Base-by-base conservation (phyloP, 805 yeast species). In the Wickerhamomyces ciferrii region DNA sequence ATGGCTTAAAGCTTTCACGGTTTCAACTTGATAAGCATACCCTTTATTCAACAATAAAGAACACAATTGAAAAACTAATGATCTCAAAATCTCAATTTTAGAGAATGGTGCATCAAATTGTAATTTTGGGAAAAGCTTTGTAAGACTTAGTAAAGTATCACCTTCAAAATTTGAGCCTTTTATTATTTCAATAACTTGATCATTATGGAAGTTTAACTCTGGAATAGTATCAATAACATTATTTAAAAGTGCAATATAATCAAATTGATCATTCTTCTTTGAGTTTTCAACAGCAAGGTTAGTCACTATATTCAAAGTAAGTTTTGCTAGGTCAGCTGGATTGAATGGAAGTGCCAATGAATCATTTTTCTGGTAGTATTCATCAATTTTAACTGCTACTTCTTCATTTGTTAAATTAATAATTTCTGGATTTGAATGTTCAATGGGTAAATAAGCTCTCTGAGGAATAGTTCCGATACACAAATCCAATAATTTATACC, bases 1-100 rank as follows among this genome's bases (percentile, higher is more conserved):
- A 6, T 73, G 69, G 71, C 87, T 83, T 2, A 91, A 69, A 20
- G 78, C 70, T 44, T 76, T 78, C 1, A 85, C 87, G 0, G 85
- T 74, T 54, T 87, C 95, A 1, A 84, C 83, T 56, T 88, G 96
- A 47, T 74, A 71, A 41, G 67, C 66, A 75, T 69, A 10, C 74
- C 72, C 32, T 67, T 44, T 41, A 24, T 25, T 43, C 25, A 34
- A 45, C 23, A 59, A 42, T 2, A 58, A 39, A 2, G 41, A 27
- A 24, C 60, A 58, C 10, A 60, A 46, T 31, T 57, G 56, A n/a
- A 32, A 48, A 1, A 58, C 48, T 3, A 60, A 38, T 9, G 37
- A 44, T 14, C 46, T 50, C 19, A 60, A 43, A 2, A 53, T 43
- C 25, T 53, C 52, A 5, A 58, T 42, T 11, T 59, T 52, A 1